Base-by-base conservation (phyloP, 129 eudicot species). In the Glebionis coronaria region DNA sequence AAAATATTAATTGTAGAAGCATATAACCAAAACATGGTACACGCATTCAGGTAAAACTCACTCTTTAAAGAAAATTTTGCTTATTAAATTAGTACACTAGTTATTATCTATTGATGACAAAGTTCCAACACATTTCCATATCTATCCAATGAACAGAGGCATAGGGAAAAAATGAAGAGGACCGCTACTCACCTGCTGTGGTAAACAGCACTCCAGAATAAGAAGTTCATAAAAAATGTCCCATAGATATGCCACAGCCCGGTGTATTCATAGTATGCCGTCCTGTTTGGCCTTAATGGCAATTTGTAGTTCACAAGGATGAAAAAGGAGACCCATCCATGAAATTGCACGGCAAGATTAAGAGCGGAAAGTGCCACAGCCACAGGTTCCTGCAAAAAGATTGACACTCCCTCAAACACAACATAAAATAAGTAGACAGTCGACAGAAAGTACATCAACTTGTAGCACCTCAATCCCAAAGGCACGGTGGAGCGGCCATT, bases 251-350 rank as follows among this genome's bases (percentile, higher is more conserved):
- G 97, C 88, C 97, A 89, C 72, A 94, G 61, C 73, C 99, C 95
- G 15, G 90, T 86, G 78, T 80, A 89, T 70, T 87, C 95, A 50
- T 94, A 94, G 65, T 79, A 94, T 21, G 95, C 72, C 63, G 75
- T 85, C 67, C 77, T 85, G 65, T 89, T 77, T 72, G 81, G 80
- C 85, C 71, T 83, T 67, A 89, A 69, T 60, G 95, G 90, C 71
- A 94, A 64, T 73, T 82, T 94, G 79, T 94, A 94, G 71, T 89
- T 89, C 50, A 94, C 88, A 62, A 94, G 97, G 61, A 94, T 89
- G 69, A 84, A 89, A 76, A 94, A 94, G 45, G 99, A 94, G 55
- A 94, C 89, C 99, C 99, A 94, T 47, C 99, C 97, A 63, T 94
- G 99, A 76, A 94, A 94, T 45, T 86, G 93, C 47, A 94, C 81